phyloP scores from a whole-genome alignment of 495 filamentous ascomycete genomes.

The Monascus purpureus region DNA sequence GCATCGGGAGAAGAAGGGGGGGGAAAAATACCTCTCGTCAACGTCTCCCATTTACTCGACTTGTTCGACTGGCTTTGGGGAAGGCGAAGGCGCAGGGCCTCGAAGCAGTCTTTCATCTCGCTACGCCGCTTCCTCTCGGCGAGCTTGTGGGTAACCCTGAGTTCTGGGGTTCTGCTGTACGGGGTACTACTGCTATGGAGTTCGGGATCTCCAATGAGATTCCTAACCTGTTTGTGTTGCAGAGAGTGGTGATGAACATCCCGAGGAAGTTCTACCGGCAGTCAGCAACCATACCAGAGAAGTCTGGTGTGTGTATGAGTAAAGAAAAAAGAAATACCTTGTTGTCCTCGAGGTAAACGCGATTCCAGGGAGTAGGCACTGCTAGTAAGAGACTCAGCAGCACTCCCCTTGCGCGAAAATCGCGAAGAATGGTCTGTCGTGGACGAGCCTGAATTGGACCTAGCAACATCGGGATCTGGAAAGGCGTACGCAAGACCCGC shows the following conservation, averaged over 20 bases:
- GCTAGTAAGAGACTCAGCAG: slow-evolving; percentile 57
- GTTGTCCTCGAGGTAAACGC: slow-evolving; percentile 55
- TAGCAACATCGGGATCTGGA: slow-evolving; percentile 55
- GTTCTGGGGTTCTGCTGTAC: slow-evolving; percentile 87
- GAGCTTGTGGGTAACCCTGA: slow-evolving; percentile 90
- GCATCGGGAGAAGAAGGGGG: not conserved
- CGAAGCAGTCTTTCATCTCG: slow-evolving; percentile 97
- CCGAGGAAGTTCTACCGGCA: slow-evolving; percentile 25
- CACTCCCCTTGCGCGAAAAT: slow-evolving; percentile 55
- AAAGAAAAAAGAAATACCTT: slow-evolving; percentile 25
- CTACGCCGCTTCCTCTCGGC: slow-evolving; percentile 91
- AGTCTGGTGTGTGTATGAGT: no score
- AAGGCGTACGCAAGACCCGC: slow-evolving; percentile 76
- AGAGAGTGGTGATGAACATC: slow-evolving; percentile 59
- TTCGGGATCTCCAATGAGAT: slow-evolving; percentile 49
- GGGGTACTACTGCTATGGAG: slow-evolving; percentile 45
- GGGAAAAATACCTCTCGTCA: slow-evolving; percentile 68
- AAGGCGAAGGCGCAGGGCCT: slow-evolving; percentile 66
- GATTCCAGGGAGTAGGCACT: slow-evolving; percentile 61
- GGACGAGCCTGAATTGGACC: slow-evolving; percentile 39
- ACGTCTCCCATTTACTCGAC: slow-evolving; percentile 96
- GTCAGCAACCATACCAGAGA: slow-evolving; percentile 21
- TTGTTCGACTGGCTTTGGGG: slow-evolving; percentile 82
- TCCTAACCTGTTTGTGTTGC: slow-evolving; percentile 58
- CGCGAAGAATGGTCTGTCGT: slow-evolving; percentile 35